Base-by-base conservation (phyloP, 2,329 filamentous ascomycete genomes). In the Exutisphaerella laricina region DNA sequence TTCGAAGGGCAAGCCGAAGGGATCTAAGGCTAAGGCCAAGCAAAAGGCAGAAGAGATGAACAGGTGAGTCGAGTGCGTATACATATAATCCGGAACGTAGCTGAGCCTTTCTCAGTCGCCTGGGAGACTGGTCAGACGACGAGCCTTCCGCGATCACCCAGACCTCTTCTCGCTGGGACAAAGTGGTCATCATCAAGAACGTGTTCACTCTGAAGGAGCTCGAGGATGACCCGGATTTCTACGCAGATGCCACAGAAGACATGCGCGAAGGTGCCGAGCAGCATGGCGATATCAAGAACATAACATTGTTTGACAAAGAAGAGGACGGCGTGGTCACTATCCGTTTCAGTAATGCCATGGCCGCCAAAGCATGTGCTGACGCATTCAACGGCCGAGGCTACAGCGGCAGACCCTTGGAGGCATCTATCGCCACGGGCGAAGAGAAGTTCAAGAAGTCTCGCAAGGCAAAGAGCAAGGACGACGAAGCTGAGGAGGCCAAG, bases 41-140 rank as follows among this genome's bases (percentile, higher is more conserved):
- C 84, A 82, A 66, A 89, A 89, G 66, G 90, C 87, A 0, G 85
- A 95, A 64, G 92, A 90, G 63, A 74, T 97, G 56, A 87, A 90
- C 53, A 73, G 65, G 23, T 26, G 23, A 26, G 23, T 12, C 12
- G n/a, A n/a, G 76, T 77, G 59, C 42, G 69, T 55, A 10, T 35
- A 16, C 13, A 6, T 17, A n/a, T n/a, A n/a, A n/a, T n/a, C n/a
- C n/a, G n/a, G n/a, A n/a, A n/a, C n/a, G n/a, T n/a, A 23, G 28
- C 44, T 52, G 39, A 56, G 5, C 30, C 20, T 20, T 29, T 4
- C 20, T 21, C 58, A 90, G 88, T 36, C 89, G 90, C 67, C 78
- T 97, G 23, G 85, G 88, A 3, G 89, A 97, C 65, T 98, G 92
- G 92, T 85, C 88, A 59, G 85, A 88, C 59, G 90, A 96, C 59